phyloP scores from a whole-genome alignment of 192 early-diverging fungal genomes.

The Umbelopsis ramanniana region DNA sequence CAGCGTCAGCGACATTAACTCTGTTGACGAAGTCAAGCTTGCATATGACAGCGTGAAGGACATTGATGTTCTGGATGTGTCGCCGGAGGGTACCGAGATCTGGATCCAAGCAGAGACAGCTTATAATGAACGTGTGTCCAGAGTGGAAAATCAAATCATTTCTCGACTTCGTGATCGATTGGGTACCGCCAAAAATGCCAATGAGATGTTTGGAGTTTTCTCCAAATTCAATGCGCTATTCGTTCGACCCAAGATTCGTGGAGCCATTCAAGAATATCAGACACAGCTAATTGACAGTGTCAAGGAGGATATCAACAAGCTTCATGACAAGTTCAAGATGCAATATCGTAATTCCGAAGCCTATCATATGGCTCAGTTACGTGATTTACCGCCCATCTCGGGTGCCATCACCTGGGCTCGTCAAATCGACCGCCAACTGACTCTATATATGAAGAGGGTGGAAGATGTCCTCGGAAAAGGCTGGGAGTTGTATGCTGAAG shows the following conservation, averaged over 20 bases:
- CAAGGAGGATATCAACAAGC: slow-evolving; percentile 94
- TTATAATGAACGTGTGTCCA: slow-evolving; percentile 94
- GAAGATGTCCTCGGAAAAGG: slow-evolving; percentile 97
- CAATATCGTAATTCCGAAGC: slow-evolving; percentile 91
- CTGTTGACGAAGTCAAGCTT: slow-evolving; percentile 84
- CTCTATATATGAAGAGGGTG: slow-evolving; percentile 94
- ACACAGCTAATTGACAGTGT: slow-evolving; percentile 96
- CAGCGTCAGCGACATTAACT: slow-evolving; percentile 68
- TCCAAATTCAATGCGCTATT: slow-evolving; percentile 99
- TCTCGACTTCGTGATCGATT: slow-evolving; percentile 89
- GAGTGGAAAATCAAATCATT: slow-evolving; percentile 99
- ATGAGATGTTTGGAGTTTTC: slow-evolving; percentile 99
- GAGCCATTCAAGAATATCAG: slow-evolving; percentile 99
- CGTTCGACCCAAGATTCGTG: slow-evolving; percentile 98
- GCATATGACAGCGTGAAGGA: slow-evolving; percentile 93
- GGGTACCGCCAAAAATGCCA: slow-evolving; percentile 94
- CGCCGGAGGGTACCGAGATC: slow-evolving; percentile 87
- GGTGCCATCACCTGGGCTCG: slow-evolving; percentile 96
- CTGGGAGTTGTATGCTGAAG: slow-evolving; percentile 98
- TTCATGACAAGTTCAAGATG: slow-evolving; percentile 96
- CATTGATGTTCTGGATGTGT: slow-evolving; percentile 95
- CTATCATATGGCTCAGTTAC: slow-evolving; percentile 84
- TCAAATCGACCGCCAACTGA: slow-evolving; percentile 97
- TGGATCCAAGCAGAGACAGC: slow-evolving; percentile 90
- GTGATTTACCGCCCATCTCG: slow-evolving; percentile 91